Evolutionary conservation across 2,329 filamentous ascomycete species (phyloP), one percentile per base, ranked within the genome.

Genomic region (Aspergillus tubingensis): DNA sequence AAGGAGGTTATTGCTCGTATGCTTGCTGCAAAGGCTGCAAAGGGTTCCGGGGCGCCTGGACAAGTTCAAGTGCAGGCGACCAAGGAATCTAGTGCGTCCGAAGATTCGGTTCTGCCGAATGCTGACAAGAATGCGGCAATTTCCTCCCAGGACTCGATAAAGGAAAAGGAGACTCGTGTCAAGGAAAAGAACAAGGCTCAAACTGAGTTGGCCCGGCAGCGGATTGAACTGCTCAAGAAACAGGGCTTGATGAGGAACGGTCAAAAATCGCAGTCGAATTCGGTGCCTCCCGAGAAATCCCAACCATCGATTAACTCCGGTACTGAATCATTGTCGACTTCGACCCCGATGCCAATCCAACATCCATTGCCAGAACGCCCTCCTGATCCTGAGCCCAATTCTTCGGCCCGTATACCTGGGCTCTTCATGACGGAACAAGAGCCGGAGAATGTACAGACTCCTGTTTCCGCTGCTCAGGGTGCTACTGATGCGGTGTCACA

Each of bases 1-100:
- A 91, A 91, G 67, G 90, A 92, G 65, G 86, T 91, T 44, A 91
- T 94, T 61, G 90, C 90, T 3, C 86, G 88, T 52, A 82, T 92
- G 58, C 81, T 92, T 57, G 90, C 90, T n/a, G 87, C 86, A 1
- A 92, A 91, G 72, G 84, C 83, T 54, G 85, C 85, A 36, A 90
- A 88, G 58, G 62, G 67, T 25, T 56, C 71, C 30, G 66, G 66
- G 13, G 30, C 58, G 11, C 48, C 62, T 15, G 54, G 52, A 44
- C 57, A 68, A n/a, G 23, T 57, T 36, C 63, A 60, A 36, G 15
- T 51, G 8, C 63, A 63, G 11, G 21, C 51, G 25, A 25, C 50
- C 13, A 69, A 67, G n/a, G 59, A 65, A 43, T 11, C 51, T 7
- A 39, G 66, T 23, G 53, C 57, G 5, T 32, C 57, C 30, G 53